These are phyloP conservation scores for Claviceps sp. DNA, from an alignment of 2,329 filamentous ascomycete species.

Conservation along the genomic window DNA sequence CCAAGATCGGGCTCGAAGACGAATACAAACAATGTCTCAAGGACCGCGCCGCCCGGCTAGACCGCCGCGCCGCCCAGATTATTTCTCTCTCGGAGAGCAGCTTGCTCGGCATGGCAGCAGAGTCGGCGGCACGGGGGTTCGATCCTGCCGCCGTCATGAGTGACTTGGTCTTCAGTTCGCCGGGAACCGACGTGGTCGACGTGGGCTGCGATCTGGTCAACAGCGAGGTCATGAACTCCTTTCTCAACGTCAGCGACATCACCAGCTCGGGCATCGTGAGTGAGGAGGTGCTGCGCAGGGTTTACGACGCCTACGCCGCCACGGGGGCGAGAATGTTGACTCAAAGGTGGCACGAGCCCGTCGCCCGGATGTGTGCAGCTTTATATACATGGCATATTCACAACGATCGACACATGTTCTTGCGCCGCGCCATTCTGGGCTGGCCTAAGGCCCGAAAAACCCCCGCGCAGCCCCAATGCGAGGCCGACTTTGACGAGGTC, in stretches of 20 bases:
- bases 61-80: constrained; percentile 8
- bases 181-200: constrained; percentile 11
- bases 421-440: constrained; percentile 17
- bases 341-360: constrained; percentile 18
- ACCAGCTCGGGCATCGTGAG: constrained; percentile 9
- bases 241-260: constrained; percentile 10
- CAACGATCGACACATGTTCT: constrained; percentile 19
- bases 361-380: constrained; percentile 18
- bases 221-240: constrained; percentile 12
- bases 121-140: constrained; percentile 10
- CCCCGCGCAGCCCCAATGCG: constrained; percentile 11
- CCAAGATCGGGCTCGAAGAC: constrained; percentile 9
- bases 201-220: constrained; percentile 11
- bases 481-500: constrained; percentile 18
- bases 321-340: constrained; percentile 17
- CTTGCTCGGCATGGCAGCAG: constrained; percentile 10
- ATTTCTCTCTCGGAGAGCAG: constrained; percentile 11
- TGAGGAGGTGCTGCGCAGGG: constrained; percentile 8
- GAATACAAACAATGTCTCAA: background rate
- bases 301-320: constrained; percentile 11
- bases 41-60: constrained; percentile 3
- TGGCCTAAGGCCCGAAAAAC: constrained; percentile 17
- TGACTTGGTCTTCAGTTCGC: constrained; percentile 11
- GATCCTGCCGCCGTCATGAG: constrained; percentile 10
- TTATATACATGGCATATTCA: constrained; percentile 20